Evolutionary conservation across 2,329 filamentous ascomycete species (phyloP), one percentile per base, ranked within the genome.

Genomic region (Delphinella strobiligena): DNA sequence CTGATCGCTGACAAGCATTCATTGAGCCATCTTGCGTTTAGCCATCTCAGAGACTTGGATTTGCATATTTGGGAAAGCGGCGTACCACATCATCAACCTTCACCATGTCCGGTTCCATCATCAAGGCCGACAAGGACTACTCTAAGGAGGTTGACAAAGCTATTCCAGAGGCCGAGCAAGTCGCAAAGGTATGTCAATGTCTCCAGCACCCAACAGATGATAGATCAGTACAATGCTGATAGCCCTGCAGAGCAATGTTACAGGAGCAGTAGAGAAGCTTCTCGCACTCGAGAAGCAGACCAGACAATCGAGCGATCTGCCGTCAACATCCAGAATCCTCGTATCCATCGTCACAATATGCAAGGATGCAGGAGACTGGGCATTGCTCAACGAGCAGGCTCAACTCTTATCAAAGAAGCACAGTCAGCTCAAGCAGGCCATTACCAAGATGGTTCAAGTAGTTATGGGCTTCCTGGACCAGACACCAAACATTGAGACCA

Each of bases 91-190:
- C 31, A 8, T 33, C 31, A 5, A 33, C 5, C 7, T 7, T 27
- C 45, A 47, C 38, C 60, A 93, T 93, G 87, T 82, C 87, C 56
- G 78, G 78, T 64, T 66, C 74, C 56, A 66, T 78, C 53, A 61
- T 91, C 63, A 93, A 93, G 76, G 85, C 89, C 58, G 91, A 98
- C 72, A 95, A 93, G 81, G 91, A 98, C 78, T 95, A 84, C 76
- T 82, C 84, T 59, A 93, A 94, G 69, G 88, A 96, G 66, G 86
- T 85, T 56, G 88, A 96, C 71, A 78, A 82, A 67, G 77, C 85
- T 65, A 79, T 98, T 52, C 83, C 86, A 36, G 87, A 95, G 66
- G 86, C 87, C 44, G 79, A 96, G 71, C 73, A 82, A 68, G 76
- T 94, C 52, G 87, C 88, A 51, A 80, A 88, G 74, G 88, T 91